Evolutionary conservation across 768 basidiomycete species (phyloP).

Genomic region (Trametes elegans): DNA sequence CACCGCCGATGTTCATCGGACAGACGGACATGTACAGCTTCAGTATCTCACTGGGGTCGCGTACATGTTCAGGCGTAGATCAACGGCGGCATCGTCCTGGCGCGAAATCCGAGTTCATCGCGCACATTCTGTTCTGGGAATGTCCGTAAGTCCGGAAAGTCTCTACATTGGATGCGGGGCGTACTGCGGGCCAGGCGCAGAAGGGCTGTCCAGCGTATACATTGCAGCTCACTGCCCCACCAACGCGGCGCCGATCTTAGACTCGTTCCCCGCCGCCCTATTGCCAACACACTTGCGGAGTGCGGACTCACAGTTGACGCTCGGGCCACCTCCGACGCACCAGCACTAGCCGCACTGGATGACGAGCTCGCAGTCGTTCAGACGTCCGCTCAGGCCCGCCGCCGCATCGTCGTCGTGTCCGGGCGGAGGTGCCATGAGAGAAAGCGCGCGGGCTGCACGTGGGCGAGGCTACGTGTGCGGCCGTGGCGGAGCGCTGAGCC

Average conservation of each 20-base stretch:
- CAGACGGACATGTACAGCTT: slow-evolving; percentile 46
- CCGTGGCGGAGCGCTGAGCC: slow-evolving; percentile 60
- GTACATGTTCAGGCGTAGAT: slow-evolving; percentile 61
- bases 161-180: slow-evolving; percentile 24
- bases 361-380: slow-evolving; percentile 42
- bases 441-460: slow-evolving; percentile 53
- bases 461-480: slow-evolving; percentile 41
- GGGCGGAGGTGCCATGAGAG: slow-evolving; percentile 40
- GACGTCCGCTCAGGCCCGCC: slow-evolving; percentile 37
- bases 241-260: no score
- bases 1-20: neutral
- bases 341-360: slow-evolving; percentile 45
- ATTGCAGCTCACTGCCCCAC: slow-evolving; percentile 33
- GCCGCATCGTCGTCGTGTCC: slow-evolving; percentile 40
- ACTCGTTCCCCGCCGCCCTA: neutral
- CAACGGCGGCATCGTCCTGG: slow-evolving; percentile 58
- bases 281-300: neutral
- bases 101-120: slow-evolving; percentile 68
- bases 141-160: no score
- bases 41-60: slow-evolving; percentile 50
- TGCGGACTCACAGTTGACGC: slow-evolving; percentile 36
- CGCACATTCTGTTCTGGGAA: no score
- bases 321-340: slow-evolving; percentile 60
- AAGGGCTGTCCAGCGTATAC: slow-evolving; percentile 39
- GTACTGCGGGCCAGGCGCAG: slow-evolving; percentile 35